A percentile compares a stretch with the other conserved stretches of the same genome.
Evolutionary conservation across 108 stramenopile genomes (phyloP).

Genomic region (Skeletonema marinoi): DNA sequence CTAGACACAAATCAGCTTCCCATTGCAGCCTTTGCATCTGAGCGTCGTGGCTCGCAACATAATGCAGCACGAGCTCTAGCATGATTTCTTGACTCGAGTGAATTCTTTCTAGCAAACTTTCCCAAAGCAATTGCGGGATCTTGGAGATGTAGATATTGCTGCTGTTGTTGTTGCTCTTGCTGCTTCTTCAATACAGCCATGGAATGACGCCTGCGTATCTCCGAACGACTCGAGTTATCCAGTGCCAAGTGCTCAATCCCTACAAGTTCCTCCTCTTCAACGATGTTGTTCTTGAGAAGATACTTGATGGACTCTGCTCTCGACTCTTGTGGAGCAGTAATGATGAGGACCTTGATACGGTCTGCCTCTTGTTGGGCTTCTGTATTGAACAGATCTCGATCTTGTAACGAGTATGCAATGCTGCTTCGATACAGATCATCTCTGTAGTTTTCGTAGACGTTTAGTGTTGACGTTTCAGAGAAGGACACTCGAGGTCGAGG

Average conservation of each 20-base stretch:
- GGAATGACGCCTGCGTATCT: neutral
- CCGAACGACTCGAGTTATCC: neutral
- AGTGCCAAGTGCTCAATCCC: neutral
- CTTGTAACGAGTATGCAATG: neutral
- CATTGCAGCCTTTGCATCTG: too few species aligned
- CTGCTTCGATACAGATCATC: neutral
- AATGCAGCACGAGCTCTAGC: neutral
- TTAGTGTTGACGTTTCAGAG: neutral
- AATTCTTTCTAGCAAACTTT: neutral
- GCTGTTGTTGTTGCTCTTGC: neutral
- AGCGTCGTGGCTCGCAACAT: neutral
- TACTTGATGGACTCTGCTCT: neutral
- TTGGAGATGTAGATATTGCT: neutral
- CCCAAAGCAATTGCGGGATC: neutral
- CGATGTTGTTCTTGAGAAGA: neutral
- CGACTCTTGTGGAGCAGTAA: neutral
- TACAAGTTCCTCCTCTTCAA: neutral
- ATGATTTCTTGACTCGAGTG: neutral
- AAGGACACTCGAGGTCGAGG: neutral
- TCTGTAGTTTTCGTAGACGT: neutral
- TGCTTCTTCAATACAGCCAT: neutral
- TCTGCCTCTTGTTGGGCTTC: neutral
- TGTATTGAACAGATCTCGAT: neutral
- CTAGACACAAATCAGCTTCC: too few species aligned
- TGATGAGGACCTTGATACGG: neutral